Evolutionary conservation across 2,329 filamentous ascomycete genomes (phyloP), one percentile per base, ranked within the genome.

Genomic region (Neopestalotiopsis rosae): DNA sequence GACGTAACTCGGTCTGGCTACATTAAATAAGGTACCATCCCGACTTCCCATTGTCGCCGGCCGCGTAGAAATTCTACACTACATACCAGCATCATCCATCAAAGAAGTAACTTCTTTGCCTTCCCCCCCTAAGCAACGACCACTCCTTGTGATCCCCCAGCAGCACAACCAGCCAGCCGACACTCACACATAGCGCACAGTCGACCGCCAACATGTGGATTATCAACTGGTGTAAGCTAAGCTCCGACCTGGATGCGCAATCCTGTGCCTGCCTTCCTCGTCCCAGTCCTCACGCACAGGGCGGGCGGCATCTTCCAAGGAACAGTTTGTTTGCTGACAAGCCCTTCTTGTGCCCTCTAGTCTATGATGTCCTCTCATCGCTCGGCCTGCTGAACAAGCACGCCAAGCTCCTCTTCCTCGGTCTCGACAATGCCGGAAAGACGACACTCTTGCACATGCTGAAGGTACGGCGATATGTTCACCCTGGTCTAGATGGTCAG

Each of bases 381-480:
- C 88, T 97, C 72, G 94, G 94, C 76, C 88, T 97, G 78, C 87
- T 95, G 74, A 97, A 97, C 90, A 97, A 97, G 89, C 94, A 97
- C 82, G 94, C 94, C 78, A 97, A 97, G 89, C 89, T 97, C 70
- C 89, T 97, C 69, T 97, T 97, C 85, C 90, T 97, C 72, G 94
- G 94, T 76, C 91, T 97, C 71, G 94, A 97, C 82, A 97, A 97
- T 85, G 94, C 94, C 65, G 94, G 94, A 83, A 97, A 97, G 88
- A 97, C 94, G 67, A 97, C 94, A 59, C 86, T 97, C 76, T 86
- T 97, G 79, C 94, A 97, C 84, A 97, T 97, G 94, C 84, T 97
- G 83, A 97, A 97, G 92, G 92, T 94, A 82, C 77, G 88, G 1
- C 81, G 68, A 63, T 38, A 49, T 57, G 32, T 24, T 67, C n/a